Evolutionary conservation across 2,329 filamentous ascomycete genomes (phyloP), one percentile per base, ranked within the genome.

Genomic region (Fusarium napiforme): DNA sequence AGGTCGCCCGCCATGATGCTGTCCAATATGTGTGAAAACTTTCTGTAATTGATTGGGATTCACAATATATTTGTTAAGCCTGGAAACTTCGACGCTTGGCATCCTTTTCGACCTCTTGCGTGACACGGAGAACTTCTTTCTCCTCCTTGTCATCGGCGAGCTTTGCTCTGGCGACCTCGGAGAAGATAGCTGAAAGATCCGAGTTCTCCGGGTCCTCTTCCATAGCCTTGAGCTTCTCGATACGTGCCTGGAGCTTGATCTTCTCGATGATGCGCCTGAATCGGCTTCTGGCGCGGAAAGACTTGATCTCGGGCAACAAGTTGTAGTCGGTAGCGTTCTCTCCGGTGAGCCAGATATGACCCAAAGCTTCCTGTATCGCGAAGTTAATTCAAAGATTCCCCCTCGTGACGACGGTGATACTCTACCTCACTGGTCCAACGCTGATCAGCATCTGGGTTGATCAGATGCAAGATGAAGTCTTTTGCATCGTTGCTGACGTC

Each of bases 401-500:
- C 50, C 46, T 46, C 11, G 37, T 18, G 59, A 61, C 52, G 30
- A 72, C 52, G 40, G 40, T 34, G 28, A 55, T 57, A 32, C 43
- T 88, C 72, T 87, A 93, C 93, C 83, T 92, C 88, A 78, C 94
- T 97, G 4, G 92, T 92, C 78, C 91, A 91, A 77, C 97, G 92
- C 77, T 93, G 89, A 53, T 91, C 88, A 4, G 95, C 93, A 75
- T 94, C 89, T 7, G 95, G 91, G 76, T 96, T 92, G 67, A 99
- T 88, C 32, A 99, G 88, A 64, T 87, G 85, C 69, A 92, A 85
- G 83, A 99, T 98, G 82, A 99, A 99, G 75, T 96, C 91, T 85
- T 98, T 99, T 75, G 95, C 96, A 76, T 98, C 95, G 56, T 93
- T 88, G 81, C 95, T 98, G 78, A 99, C 96, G 77, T 98, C 96